Evolutionary conservation across 1,284 basidiomycete genomes (phyloP), one percentile per base, ranked within the genome.

Genomic region (Ceratobasidium sp.): DNA sequence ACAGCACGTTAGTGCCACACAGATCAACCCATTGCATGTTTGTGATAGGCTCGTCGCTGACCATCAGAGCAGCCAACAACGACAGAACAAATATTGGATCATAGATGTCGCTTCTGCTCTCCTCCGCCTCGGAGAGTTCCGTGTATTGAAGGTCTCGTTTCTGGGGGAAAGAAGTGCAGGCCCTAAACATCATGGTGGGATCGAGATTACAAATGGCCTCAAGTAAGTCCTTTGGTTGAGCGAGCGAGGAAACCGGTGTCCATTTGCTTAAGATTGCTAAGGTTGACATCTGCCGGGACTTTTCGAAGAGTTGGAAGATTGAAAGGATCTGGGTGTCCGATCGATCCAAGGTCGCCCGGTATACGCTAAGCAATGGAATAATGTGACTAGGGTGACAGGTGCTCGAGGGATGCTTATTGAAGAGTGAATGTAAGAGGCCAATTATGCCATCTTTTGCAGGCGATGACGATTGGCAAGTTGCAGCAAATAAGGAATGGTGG

Each of bases 341-440:
- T 0, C 74, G 72, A 0, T 87, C 87, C 38, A 92, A 80, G 0
- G 91, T 91, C 0, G 92, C 95, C 3, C 86, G 82, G 79, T 98
- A 98, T 0, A 95, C 81, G 7, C 81, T 82, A 38, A 92, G 81
- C 32, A 97, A 83, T 0, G 93, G 92, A 67, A 92, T 88, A 61
- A 96, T 82, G 76, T 95, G 92, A 9, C 88, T 90, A 8, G 90
- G 85, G 78, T 96, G 94, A 77, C 93, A 94, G 0, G 94, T 91
- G 76, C 93, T 93, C 21, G 85, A 82, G 0, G 94, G 91, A 77
- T 94, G 89, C 14, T 90, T 84, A 71, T 86, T 80, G 83, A 96
- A 96, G 2, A 96, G 83, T 0, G 82, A 80, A 69, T 88, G 84
- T 1, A 95, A 80, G 0, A 93, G 80, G 44, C 82, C 78, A 32